Conservation (phyloP, 1,284 basidiomycete species). For the Ganoderma boninense region DNA sequence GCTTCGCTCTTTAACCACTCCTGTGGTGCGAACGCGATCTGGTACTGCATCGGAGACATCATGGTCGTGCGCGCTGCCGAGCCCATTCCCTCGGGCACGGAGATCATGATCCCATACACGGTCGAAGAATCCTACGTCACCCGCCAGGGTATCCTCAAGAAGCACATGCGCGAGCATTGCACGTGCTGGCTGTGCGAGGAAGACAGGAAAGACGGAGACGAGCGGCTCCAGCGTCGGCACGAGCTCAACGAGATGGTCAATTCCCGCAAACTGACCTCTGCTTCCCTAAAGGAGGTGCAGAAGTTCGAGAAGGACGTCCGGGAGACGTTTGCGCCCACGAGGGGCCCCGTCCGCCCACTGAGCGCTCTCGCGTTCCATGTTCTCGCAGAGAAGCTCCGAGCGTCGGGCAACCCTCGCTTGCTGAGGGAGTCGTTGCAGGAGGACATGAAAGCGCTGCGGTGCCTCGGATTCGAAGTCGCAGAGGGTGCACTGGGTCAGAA, state of each 20-base stretch:
- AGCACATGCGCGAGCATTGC: slow-evolving; percentile 29
- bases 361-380: slow-evolving; percentile 26
- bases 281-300: slow-evolving; percentile 18
- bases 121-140: slow-evolving; percentile 28
- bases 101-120: slow-evolving; percentile 31
- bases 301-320: slow-evolving; percentile 23
- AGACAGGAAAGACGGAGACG: slow-evolving; percentile 31
- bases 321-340: slow-evolving; percentile 19
- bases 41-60: slow-evolving; percentile 35
- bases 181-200: slow-evolving; percentile 32
- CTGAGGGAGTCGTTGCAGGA: slow-evolving; percentile 20
- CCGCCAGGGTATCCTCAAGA: slow-evolving; percentile 21
- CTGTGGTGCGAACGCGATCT: slow-evolving; percentile 37
- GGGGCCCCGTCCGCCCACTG: slow-evolving; percentile 24
- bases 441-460: slow-evolving; percentile 24
- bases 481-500: neutral
- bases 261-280: neutral
- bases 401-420: slow-evolving; percentile 9
- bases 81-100: slow-evolving; percentile 25
- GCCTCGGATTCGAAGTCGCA: slow-evolving; percentile 22
- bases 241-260: slow-evolving; percentile 17
- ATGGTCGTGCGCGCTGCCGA: slow-evolving; percentile 34
- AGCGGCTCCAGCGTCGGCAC: slow-evolving; percentile 21
- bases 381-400: slow-evolving; percentile 25
- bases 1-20: slow-evolving; percentile 45